These are phyloP conservation scores for Solanum chmielewskii DNA, from an alignment of 257 asterid genomes.

Conservation along the genomic window DNA sequence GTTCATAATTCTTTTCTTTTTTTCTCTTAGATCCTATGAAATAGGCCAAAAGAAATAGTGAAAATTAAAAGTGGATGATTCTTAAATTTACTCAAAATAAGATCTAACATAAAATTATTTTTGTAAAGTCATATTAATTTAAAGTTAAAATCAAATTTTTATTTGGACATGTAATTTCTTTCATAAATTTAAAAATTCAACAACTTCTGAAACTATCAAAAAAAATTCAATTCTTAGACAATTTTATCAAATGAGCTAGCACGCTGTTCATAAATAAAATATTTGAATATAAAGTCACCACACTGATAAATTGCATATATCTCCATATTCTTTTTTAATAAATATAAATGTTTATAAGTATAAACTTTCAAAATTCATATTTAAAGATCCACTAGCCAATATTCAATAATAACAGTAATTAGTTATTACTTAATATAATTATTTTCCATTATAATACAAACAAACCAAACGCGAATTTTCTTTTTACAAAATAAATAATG, in stretches of 20 bases:
- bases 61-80: too few relatives aligned
- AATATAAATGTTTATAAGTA: too few relatives aligned
- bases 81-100: too few relatives aligned
- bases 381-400: too few relatives aligned
- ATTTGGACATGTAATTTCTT: not conserved
- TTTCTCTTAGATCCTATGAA: too few relatives aligned
- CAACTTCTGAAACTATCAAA: not conserved
- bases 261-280: not conserved
- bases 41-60: too few relatives aligned
- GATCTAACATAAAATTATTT: too few relatives aligned
- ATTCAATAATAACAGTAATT: too few relatives aligned
- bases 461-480: accelerated
- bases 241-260: not conserved
- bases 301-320: not conserved
- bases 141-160: not conserved
- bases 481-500: not conserved
- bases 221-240: not conserved
- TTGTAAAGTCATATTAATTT: too few relatives aligned
- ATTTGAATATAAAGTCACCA: not conserved
- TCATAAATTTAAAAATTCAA: not conserved
- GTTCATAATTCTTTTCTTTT: too few relatives aligned
- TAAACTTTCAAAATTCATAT: too few relatives aligned
- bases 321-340: too few relatives aligned
- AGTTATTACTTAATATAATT: not conserved
- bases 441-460: not conserved